Base-by-base conservation (phyloP, 1,284 basidiomycete species). In the Cutaneotrichosporon sp. region DNA sequence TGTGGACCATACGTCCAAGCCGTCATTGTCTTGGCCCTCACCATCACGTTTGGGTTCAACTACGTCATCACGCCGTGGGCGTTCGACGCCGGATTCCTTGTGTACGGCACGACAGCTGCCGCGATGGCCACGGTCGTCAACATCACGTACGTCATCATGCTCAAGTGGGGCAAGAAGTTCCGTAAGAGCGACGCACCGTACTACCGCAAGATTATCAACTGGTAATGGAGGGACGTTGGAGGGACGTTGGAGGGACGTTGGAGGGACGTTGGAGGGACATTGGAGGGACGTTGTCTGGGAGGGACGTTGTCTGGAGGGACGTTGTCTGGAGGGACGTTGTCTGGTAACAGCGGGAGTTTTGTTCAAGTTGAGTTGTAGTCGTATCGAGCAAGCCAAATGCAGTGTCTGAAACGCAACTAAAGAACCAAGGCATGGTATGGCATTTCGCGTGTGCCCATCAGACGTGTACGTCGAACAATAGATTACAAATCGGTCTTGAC, bases 61-160 rank as follows among this genome's bases (percentile, higher is more conserved):
- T 71, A 71, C 42, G 65, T 65, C 21, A 65, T 71, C 62, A 71
- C 70, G 6, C 63, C 63, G 1, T 71, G 70, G 70, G 64, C 66
- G n/a, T 65, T 69, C 32, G 62, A 61, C 30, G 63, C 59, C 38
- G 68, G 68, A 18, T 68, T 65, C 55, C 57, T 53, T 26, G 67
- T 65, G 62, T 71, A 60, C 42, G 66, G 59, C 13, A 67, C 67
- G 21, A 62, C 67, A 1, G 64, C 68, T 0, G 64, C 64, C 10
- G 36, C 47, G 26, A 60, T 62, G 26, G 63, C 52, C 21, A 60
- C 59, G 0, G 57, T 47, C 22, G 38, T 69, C 56, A 69, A 69
- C 62, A 16, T 38, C 11, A 36, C 60, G 8, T 50, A 58, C 22
- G 61, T 62, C 47, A 21, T 61, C 7, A 62, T 69, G 21, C 57